Evolutionary conservation across 2,329 filamentous ascomycete species (phyloP).

Genomic region (Pseudogymnoascus sp.): DNA sequence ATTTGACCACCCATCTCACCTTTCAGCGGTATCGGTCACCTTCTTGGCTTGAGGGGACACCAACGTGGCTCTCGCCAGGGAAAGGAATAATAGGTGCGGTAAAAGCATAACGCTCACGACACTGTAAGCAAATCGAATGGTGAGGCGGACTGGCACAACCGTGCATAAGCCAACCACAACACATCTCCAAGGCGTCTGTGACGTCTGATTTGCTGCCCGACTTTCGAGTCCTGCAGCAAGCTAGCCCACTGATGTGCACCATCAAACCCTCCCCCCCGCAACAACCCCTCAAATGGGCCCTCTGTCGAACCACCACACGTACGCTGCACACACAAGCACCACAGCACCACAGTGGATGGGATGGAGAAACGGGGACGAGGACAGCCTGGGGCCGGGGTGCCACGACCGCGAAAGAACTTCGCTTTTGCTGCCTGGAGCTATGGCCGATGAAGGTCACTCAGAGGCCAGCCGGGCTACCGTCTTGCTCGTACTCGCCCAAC

Average conservation of each 20-base stretch:
- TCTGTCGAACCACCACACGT: too few species aligned
- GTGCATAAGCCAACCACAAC: constrained; percentile 5
- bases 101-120: too few species aligned
- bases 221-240: not conserved
- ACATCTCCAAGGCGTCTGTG: not conserved
- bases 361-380: not conserved
- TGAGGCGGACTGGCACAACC: constrained; percentile 2
- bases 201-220: constrained; percentile 6
- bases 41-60: not conserved
- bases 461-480: not conserved
- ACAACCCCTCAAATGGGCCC: not conserved
- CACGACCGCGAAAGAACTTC: not conserved
- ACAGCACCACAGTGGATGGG: not conserved
- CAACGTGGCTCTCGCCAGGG: not conserved
- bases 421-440: not conserved
- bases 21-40: not conserved
- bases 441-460: not conserved
- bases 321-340: too few species aligned
- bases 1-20: not conserved
- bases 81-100: not conserved
- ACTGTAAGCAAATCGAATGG: not conserved
- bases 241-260: not conserved
- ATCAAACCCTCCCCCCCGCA: not conserved
- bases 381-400: not conserved
- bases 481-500: not conserved